These are phyloP conservation scores for Suhomyces vadensis DNA, from an alignment of 805 yeast genomes.

Conservation along the genomic window DNA sequence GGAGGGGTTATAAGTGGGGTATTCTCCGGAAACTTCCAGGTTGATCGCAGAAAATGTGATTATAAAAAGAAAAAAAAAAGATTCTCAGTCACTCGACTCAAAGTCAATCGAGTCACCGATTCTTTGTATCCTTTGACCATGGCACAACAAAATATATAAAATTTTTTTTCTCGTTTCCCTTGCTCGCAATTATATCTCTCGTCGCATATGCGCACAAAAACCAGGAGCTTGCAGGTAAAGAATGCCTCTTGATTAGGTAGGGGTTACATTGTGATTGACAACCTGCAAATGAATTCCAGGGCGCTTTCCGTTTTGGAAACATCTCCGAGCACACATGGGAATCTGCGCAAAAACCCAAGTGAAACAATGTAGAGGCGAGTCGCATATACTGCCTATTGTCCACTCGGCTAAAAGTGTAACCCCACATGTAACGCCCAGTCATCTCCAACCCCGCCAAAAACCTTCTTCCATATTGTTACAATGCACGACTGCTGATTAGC, in stretches of 20 bases:
- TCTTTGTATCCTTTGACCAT: too few species aligned
- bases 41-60: neutral
- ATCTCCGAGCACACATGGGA: slow-evolving; percentile 2
- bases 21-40: neutral
- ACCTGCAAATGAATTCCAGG: neutral
- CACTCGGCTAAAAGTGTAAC: neutral
- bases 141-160: too few species aligned
- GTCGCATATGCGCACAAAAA: too few species aligned
- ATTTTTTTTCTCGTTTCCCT: too few species aligned
- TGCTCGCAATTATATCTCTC: too few species aligned
- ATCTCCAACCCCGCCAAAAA: slow-evolving; percentile 3
- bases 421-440: slow-evolving; percentile 6
- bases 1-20: neutral
- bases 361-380: neutral
- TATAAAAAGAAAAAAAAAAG: too few species aligned
- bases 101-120: too few species aligned
- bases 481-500: neutral
- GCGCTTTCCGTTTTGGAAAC: slow-evolving; percentile 1
- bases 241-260: too few species aligned
- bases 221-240: too few species aligned
- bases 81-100: too few species aligned
- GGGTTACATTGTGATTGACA: too few species aligned
- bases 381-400: slow-evolving; percentile 1
- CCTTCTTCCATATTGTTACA: neutral
- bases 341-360: neutral